A percentile compares a stretch with the other conserved stretches of the same genome.
Conservation (phyloP, 441 rosid species). For the Theobroma grandiflorum region DNA sequence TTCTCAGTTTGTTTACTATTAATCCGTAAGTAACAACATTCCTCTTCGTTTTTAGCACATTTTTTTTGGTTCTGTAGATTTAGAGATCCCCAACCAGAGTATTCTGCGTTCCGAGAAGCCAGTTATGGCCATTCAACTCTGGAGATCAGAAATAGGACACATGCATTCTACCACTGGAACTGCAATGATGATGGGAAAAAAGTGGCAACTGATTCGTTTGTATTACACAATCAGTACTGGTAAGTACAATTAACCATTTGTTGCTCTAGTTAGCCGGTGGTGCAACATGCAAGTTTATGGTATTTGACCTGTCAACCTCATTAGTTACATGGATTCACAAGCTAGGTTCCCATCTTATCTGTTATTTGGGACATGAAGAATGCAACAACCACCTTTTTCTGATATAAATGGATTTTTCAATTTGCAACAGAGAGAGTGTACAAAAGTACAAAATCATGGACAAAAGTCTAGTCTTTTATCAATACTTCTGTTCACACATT, state of each 20-base stretch:
- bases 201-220: constrained; percentile 58
- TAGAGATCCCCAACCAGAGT: constrained; percentile 73
- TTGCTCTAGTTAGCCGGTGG: constrained; percentile 3
- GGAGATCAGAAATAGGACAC: constrained; percentile 73
- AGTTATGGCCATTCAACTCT: constrained; percentile 81
- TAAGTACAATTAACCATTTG: constrained; percentile 36
- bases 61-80: constrained; percentile 48
- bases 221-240: constrained; percentile 73
- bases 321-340: background rate
- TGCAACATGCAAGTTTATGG: background rate
- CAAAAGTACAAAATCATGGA: background rate
- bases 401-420: background rate
- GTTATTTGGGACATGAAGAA: background rate
- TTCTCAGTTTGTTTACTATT: background rate
- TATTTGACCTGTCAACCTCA: background rate
- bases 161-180: constrained; percentile 79
- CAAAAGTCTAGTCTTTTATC: background rate
- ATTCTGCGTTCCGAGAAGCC: constrained; percentile 83
- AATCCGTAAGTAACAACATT: constrained; percentile 1
- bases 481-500: background rate
- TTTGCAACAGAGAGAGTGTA: background rate
- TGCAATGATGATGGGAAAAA: constrained; percentile 78
- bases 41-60: background rate
- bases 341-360: background rate
- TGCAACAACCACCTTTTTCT: background rate